Conservation (phyloP, 805 yeast genomes). For the Jamesozyma gamospora region DNA sequence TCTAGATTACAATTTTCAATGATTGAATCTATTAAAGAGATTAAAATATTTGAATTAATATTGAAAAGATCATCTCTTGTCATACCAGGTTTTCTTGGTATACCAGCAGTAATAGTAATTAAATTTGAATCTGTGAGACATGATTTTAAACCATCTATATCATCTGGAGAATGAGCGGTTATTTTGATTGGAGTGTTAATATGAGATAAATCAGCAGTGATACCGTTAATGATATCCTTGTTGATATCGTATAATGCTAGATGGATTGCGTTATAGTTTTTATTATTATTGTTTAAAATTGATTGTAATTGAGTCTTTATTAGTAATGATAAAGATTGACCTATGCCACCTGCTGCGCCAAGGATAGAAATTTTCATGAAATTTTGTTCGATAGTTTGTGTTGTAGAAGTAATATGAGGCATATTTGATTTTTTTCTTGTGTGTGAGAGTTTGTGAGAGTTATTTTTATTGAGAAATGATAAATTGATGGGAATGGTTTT, state of each 20-base stretch:
- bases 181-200: conserved; percentile 60
- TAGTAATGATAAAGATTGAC: conserved; percentile 80
- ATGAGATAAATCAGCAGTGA: conserved; percentile 80
- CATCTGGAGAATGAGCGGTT: conserved; percentile 46
- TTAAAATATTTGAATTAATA: conserved; percentile 74
- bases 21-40: conserved; percentile 62
- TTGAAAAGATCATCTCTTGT: conserved; percentile 82
- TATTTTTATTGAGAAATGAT: too few species aligned
- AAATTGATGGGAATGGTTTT: too few species aligned
- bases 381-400: conserved; percentile 1
- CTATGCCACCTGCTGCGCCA: conserved; percentile 94
- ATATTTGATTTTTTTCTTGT: conserved; percentile 4
- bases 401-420: conserved; percentile 15
- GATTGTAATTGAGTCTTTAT: conserved; percentile 42
- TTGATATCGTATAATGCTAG: conserved; percentile 80
- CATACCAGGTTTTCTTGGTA: conserved; percentile 93
- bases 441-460: not conserved
- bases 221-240: conserved; percentile 54
- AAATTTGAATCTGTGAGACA: conserved; percentile 20
- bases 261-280: conserved; percentile 9
- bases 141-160: conserved; percentile 6
- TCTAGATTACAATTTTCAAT: conserved; percentile 52
- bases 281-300: conserved; percentile 21
- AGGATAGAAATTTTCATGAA: conserved; percentile 62
- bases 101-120: conserved; percentile 63